phyloP scores from a whole-genome alignment of 768 basidiomycete species.

The Filobasidium floriforme region DNA sequence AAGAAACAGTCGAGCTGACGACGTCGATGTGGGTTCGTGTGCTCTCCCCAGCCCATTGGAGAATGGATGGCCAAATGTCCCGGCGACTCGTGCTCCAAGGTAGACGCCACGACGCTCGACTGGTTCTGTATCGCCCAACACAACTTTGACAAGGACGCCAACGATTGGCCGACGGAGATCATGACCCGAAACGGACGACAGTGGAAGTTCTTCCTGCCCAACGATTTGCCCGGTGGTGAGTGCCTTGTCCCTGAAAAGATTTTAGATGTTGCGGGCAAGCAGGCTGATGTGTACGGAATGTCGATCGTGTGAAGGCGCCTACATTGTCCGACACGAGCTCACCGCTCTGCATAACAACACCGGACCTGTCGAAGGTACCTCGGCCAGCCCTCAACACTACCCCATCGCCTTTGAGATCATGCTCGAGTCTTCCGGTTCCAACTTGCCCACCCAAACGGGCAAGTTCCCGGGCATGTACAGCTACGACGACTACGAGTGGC shows the following conservation, averaged over 20 bases:
- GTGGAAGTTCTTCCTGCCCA: background rate
- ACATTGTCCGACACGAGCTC: slow-evolving; percentile 1
- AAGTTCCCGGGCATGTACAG: slow-evolving; percentile 3
- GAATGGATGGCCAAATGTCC: slow-evolving; percentile 9
- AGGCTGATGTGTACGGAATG: background rate
- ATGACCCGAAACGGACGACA: background rate
- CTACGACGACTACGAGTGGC: slow-evolving; percentile 4
- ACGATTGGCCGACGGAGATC: slow-evolving; percentile 11
- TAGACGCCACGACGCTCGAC: slow-evolving; percentile 1
- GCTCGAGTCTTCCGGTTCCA: background rate
- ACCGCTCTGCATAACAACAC: slow-evolving; percentile 8
- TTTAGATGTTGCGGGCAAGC: background rate
- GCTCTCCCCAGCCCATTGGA: slow-evolving; percentile 1
- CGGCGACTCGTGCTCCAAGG: slow-evolving; percentile 1
- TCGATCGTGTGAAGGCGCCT: background rate
- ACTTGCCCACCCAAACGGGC: background rate
- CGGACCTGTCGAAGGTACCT: background rate
- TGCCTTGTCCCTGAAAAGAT: background rate
- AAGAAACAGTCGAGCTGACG: background rate
- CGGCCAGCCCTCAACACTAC: background rate
- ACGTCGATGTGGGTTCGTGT: background rate
- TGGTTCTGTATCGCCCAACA: slow-evolving; percentile 11
- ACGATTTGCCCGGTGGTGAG: slow-evolving; percentile 5
- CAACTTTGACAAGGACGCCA: background rate
- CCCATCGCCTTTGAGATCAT: background rate